Evolutionary conservation across 2,329 filamentous ascomycete genomes (phyloP), one percentile per base, ranked within the genome.

Genomic region (Nakataea oryzae): DNA sequence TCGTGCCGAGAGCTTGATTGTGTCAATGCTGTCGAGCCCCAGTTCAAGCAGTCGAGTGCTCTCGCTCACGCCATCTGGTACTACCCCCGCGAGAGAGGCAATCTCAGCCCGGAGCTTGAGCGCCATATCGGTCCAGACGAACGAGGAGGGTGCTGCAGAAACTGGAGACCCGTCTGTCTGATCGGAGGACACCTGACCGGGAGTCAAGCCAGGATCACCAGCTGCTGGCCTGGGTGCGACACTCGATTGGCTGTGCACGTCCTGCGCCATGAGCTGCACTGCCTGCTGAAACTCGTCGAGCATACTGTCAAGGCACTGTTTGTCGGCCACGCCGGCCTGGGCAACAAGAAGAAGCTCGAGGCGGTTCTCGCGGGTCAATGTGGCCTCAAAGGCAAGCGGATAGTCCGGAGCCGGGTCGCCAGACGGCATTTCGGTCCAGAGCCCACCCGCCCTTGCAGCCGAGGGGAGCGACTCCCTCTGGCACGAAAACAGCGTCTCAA

Each of bases 21-120:
- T 84, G 72, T 97, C 93, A 63, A 97, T 96, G 69, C 93, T 96
- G 76, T 97, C 93, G 8, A 97, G 80, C 0, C 93, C 93, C 34
- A 97, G 80, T 67, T 93, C 86, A 54, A 96, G 86, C 13, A 97
- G 84, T 0, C 88, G 88, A 0, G 84, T 85, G 8, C 78, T 73
- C 60, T 83, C 81, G 1, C 75, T 71, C 50, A 96, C 76, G 0
- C 79, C 74, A 1, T 78, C 71, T 3, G 74, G 70, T 0, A 81
- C 70, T 0, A 86, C 69, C 0, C 79, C 81, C 1, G 86, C 83
- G 6, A 96, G 75, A 0, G 70, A 68, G 1, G 88, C 83, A 56
- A 96, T 80, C 67, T 89, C 86, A 3, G 78, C 72, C 29, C 84
- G 82, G 8, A 96, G 75, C 0, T 66, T 66, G 1, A 68, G 68